Base-by-base conservation (phyloP, 306 rosid genomes). In the Dryas octopetala region DNA sequence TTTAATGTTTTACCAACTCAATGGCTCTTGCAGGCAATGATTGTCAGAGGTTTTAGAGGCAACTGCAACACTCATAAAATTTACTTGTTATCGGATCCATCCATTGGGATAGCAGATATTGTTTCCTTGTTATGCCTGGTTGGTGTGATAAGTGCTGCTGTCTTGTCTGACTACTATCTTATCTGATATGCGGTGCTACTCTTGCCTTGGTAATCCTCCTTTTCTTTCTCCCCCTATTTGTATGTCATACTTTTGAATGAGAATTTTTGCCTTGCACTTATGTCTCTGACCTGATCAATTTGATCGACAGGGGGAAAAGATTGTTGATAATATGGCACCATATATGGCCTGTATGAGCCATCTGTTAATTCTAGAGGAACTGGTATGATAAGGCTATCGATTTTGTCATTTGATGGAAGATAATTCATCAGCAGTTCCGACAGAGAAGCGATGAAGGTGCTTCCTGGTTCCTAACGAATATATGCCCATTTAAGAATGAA, bases 31-130 rank as follows among this genome's bases (percentile, higher is more conserved):
- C 89, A 94, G 98, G 98, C 98, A 58, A 94, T 94, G 98, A 90
- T 94, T 62, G 97, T 85, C 61, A 87, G 98, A 86, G 98, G 98
- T 46, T 94, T 94, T 71, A 89, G 90, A 86, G 98, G 98, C 70
- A 88, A 94, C 72, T 66, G 91, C 73, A 80, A 78, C 49, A 47
- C 71, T 67, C 97, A 94, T 69, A 94, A 87, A 78, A 86, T 94
- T 59, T 90, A 90, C 85, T 86, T 88, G 80, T 81, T 91, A 78
- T 89, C 97, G 7, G 90, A 87, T 78, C 76, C 95, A 59, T 86
- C 97, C 63, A 78, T 92, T 60, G 90, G 97, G 15, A 66, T 74
- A 74, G 81, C 80, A 62, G 92, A 94, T 78, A 6, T 87, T 63
- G 44, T 90, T 79, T 86, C 93, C 43, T 75, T 94, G 78, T 49